These are phyloP conservation scores for Candida sonorensis DNA, from an alignment of 805 yeast species.

Conservation along the genomic window DNA sequence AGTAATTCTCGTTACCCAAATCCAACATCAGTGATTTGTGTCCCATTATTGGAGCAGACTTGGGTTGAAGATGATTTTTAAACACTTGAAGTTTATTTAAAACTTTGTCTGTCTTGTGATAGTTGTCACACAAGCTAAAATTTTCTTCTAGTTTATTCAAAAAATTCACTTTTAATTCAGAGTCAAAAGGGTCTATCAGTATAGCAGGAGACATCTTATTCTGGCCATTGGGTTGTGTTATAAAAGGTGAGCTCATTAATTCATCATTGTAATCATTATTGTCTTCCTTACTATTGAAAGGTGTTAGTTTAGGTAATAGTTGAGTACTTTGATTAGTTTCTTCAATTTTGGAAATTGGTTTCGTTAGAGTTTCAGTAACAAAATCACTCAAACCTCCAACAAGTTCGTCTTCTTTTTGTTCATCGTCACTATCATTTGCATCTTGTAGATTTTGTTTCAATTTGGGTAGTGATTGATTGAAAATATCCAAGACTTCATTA, in stretches of 20 bases:
- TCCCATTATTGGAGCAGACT: constrained; percentile 22
- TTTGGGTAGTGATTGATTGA: constrained; percentile 42
- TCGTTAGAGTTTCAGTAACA: constrained; percentile 42
- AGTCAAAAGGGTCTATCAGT: constrained; percentile 35
- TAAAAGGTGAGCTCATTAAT: constrained; percentile 41
- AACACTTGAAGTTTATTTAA: constrained; percentile 14
- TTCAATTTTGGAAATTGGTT: constrained; percentile 4
- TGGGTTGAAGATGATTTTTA: constrained; percentile 13
- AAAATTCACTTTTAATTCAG: constrained; percentile 30
- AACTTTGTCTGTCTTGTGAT: too few relatives aligned
- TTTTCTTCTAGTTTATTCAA: constrained; percentile 32
- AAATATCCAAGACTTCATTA: constrained; percentile 69
- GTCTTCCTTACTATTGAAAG: too few relatives aligned
- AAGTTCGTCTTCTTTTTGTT: constrained; percentile 2
- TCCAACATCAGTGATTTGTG: constrained; percentile 35
- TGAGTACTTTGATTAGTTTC: too few relatives aligned
- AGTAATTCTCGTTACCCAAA: constrained; percentile 36
- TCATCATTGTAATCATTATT: constrained; percentile 10
- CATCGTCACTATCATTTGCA: constrained; percentile 7
- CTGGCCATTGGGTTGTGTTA: constrained; percentile 22
- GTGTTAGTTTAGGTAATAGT: constrained; percentile 12
- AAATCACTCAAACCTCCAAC: constrained; percentile 28
- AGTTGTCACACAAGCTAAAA: too few relatives aligned
- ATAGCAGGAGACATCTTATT: constrained; percentile 6
- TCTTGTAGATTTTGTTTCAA: constrained; percentile 26